Percentiles rank a stretch among this genome's conserved stretches.
Conservation (phyloP, 495 filamentous ascomycete species). For the Copromyces sp. region DNA sequence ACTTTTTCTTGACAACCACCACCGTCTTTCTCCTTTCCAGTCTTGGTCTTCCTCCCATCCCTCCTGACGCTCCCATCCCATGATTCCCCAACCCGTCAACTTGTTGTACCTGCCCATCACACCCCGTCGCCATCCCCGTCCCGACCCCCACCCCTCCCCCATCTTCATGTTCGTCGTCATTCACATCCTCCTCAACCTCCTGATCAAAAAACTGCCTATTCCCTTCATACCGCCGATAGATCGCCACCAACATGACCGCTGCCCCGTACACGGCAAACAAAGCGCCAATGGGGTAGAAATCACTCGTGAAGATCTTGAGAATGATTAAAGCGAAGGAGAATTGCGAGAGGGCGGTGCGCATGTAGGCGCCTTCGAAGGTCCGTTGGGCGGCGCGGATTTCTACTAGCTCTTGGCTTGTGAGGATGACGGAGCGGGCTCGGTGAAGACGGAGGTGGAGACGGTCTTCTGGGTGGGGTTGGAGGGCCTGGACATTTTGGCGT, state of each 20-base stretch:
- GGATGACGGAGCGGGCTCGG: constrained; percentile 71
- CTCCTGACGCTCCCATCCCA: neutral
- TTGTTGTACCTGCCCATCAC: neutral
- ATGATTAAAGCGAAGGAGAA: constrained; percentile 93
- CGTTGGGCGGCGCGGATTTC: constrained; percentile 91
- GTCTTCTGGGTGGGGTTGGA: constrained; percentile 44
- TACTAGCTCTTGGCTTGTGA: constrained; percentile 76
- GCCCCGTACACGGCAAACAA: constrained; percentile 87
- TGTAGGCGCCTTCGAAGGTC: constrained; percentile 95
- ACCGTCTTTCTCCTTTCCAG: constrained; percentile 14
- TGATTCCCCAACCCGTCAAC: neutral
- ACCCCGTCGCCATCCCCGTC: neutral
- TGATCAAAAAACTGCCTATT: constrained; percentile 86
- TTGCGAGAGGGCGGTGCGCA: constrained; percentile 85
- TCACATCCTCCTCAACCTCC: constrained; percentile 36
- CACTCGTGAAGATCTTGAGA: constrained; percentile 88
- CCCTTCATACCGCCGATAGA: constrained; percentile 78
- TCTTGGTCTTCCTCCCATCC: neutral
- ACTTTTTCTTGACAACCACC: constrained; percentile 51
- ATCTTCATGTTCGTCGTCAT: neutral
- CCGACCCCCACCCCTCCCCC: neutral
- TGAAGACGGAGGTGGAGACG: constrained; percentile 59
- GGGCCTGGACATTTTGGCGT: constrained; percentile 15
- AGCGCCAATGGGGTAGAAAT: constrained; percentile 90
- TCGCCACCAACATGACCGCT: constrained; percentile 66